phyloP scores from a whole-genome alignment of 1,284 basidiomycete species.

The Clitocybe nebularis region DNA sequence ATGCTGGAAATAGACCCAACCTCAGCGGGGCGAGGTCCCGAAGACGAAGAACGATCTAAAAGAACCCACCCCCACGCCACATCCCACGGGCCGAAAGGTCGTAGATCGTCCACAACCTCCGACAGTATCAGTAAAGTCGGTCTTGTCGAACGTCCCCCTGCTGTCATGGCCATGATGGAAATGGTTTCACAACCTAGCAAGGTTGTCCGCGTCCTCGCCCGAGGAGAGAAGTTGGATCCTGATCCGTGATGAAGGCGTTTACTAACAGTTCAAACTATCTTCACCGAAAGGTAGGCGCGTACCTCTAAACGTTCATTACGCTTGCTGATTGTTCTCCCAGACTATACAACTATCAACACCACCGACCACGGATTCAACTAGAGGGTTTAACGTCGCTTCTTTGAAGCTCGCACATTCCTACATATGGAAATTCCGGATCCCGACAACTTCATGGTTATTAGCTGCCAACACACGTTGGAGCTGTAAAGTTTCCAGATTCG shows the following conservation, averaged over 20 bases:
- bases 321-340: neutral
- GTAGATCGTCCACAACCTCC: neutral
- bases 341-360: neutral
- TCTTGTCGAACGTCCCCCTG: constrained; percentile 8
- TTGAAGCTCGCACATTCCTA: neutral
- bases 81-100: neutral
- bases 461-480: neutral
- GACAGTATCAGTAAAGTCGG: neutral
- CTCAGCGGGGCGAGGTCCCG: constrained; percentile 16
- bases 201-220: constrained; percentile 70
- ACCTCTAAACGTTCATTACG: neutral
- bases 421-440: neutral
- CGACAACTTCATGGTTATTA: too few species aligned
- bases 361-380: neutral
- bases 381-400: neutral
- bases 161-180: constrained; percentile 10
- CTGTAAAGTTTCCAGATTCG: neutral
- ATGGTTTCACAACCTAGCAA: constrained; percentile 65
- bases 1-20: constrained; percentile 53
- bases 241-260: constrained; percentile 28
- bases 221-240: constrained; percentile 74
- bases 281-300: neutral
- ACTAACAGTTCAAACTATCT: neutral
- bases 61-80: neutral
- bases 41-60: constrained; percentile 20